Conservation (phyloP, 2,329 filamentous ascomycete species). For the Fusarium domesticum region DNA sequence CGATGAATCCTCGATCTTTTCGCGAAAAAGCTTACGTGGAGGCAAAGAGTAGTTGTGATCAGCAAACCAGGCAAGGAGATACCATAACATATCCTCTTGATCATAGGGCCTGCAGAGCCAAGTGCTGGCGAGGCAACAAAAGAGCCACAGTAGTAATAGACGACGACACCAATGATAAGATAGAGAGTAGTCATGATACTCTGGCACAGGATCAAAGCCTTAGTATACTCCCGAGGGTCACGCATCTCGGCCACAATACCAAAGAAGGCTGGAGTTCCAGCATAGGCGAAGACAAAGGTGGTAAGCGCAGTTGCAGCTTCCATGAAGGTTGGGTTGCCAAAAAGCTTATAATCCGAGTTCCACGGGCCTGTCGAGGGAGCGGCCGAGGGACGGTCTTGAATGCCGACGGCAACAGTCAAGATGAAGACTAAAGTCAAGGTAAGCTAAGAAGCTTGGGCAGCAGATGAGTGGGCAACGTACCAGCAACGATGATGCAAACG, state of each 20-base stretch:
- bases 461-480: neutral
- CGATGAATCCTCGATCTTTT: no score
- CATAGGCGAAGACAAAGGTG: constrained; percentile 34
- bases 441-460: neutral
- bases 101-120: constrained; percentile 37
- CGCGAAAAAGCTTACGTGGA: constrained; percentile 18
- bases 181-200: constrained; percentile 30
- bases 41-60: constrained; percentile 16
- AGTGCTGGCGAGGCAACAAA: constrained; percentile 44
- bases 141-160: constrained; percentile 44
- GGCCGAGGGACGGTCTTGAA: neutral
- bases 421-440: neutral
- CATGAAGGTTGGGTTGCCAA: constrained; percentile 26
- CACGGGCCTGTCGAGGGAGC: constrained; percentile 9
- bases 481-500: neutral
- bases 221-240: constrained; percentile 22
- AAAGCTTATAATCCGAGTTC: constrained; percentile 28
- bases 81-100: constrained; percentile 44
- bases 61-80: constrained; percentile 24
- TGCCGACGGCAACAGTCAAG: neutral
- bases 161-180: constrained; percentile 31
- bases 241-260: constrained; percentile 29
- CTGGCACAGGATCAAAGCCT: constrained; percentile 18
- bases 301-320: constrained; percentile 29
- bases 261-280: constrained; percentile 33